A percentile compares a stretch with the other conserved stretches of the same genome.
These are phyloP conservation scores for Boechera divaricarpa DNA, from an alignment of 345 rosid genomes.

Conservation along the genomic window DNA sequence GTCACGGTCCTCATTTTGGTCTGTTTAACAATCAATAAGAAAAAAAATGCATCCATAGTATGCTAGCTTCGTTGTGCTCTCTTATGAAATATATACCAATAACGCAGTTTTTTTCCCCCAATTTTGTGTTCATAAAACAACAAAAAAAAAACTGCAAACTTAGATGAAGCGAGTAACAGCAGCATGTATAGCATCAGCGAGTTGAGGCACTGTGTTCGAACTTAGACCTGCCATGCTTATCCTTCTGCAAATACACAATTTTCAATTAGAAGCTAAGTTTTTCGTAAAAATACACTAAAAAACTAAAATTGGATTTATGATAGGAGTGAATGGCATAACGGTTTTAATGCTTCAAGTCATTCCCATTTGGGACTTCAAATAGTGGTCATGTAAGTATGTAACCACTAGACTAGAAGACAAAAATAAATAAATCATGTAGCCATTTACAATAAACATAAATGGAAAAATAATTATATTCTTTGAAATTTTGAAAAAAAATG, in stretches of 20 bases:
- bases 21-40: neutral
- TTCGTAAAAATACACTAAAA: neutral
- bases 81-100: neutral
- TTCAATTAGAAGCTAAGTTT: neutral
- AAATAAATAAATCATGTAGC: neutral
- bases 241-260: conserved; percentile 54
- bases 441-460: neutral
- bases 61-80: no score
- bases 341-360: neutral
- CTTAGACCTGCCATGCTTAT: conserved; percentile 71
- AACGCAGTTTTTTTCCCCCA: neutral
- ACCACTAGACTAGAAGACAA: neutral
- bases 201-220: conserved; percentile 55
- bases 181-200: conserved; percentile 70
- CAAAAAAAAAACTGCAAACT: neutral
- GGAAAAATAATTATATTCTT: neutral
- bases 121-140: neutral
- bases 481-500: neutral
- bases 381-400: neutral
- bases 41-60: no score
- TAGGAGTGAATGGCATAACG: neutral
- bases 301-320: neutral
- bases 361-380: neutral
- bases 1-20: neutral
- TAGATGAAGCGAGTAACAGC: conserved; percentile 48